Evolutionary conservation across 169 alveolate genomes (phyloP).

Genomic region (Perkinsus marinus): DNA sequence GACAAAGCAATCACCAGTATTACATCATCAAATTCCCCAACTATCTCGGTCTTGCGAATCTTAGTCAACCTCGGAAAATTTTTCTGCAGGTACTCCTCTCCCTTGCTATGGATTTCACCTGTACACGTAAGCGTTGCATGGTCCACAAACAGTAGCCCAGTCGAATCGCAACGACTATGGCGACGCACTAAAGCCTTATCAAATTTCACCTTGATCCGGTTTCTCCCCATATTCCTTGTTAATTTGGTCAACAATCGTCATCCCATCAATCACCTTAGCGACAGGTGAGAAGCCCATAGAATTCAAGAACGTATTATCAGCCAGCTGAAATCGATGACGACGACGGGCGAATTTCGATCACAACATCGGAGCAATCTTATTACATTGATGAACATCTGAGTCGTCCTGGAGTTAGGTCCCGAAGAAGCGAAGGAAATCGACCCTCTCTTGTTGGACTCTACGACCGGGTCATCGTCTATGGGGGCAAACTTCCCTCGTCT

Average conservation of each 20-base stretch:
- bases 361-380: too few relatives aligned
- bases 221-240: background rate
- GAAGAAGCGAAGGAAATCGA: background rate
- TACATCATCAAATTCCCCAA: background rate
- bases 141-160: background rate
- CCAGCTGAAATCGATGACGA: background rate
- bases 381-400: background rate
- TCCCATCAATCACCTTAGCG: background rate
- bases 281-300: background rate
- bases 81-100: background rate
- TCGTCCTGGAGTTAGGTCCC: background rate
- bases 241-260: background rate
- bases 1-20: too few relatives aligned
- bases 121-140: background rate
- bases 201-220: background rate
- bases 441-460: background rate
- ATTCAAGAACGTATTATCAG: background rate
- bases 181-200: background rate
- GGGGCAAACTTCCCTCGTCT: background rate
- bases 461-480: background rate
- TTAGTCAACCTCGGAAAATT: background rate
- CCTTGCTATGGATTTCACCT: background rate
- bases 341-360: too few relatives aligned
- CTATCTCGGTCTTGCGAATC: background rate
- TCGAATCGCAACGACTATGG: background rate